Base-by-base conservation (phyloP, 2,329 filamentous ascomycete genomes). In the Rutstroemia sp. region DNA sequence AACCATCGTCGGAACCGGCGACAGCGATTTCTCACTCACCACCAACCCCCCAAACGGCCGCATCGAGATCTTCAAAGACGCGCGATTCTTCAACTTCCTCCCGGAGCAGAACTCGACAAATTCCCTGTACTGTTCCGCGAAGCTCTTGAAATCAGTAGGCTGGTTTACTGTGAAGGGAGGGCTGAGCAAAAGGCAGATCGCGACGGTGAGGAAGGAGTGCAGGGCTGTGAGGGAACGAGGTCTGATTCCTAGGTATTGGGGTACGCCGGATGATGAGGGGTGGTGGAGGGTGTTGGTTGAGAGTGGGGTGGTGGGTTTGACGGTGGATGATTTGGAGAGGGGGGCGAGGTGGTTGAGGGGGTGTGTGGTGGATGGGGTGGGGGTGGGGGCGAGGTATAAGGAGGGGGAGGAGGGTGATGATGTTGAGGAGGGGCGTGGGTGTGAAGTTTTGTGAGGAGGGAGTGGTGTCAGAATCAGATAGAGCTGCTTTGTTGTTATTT, bases 1-100 rank as follows among this genome's bases (percentile, higher is more conserved):
- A 9, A 79, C 76, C 2, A 70, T 80, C 8, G 75, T 80, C 14
- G 76, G 72, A 8, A 78, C 76, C 1, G 78, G 78, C 17, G 73
- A 73, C 56, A 70, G 74, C 0, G 77, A 74, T 3, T 76, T 77
- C 59, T 58, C 61, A 27, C 56, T 59, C 2, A 58, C 45, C 1
- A 60, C 44, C 1, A 16, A 10, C 14, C 44, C 53, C 42, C 64
- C 66, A 17, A 72, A 73, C 54, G 60, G 64, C 5, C 71, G 68
- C 1, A 68, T 75, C 54, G 74, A 76, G 62, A 71, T 78, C 54
- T 76, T 76, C 64, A 75, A 73, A 64, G 77, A 79, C 52, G 76
- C 75, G 0, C 74, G 75, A 0, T 68, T 79, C 4, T 54, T 59
- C 17, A 23, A 54, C 7, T 58, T 66, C 9, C 6, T 34, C 5